Evolutionary conservation across 192 early-diverging fungal species (phyloP).

Genomic region (Backusella macrospora): DNA sequence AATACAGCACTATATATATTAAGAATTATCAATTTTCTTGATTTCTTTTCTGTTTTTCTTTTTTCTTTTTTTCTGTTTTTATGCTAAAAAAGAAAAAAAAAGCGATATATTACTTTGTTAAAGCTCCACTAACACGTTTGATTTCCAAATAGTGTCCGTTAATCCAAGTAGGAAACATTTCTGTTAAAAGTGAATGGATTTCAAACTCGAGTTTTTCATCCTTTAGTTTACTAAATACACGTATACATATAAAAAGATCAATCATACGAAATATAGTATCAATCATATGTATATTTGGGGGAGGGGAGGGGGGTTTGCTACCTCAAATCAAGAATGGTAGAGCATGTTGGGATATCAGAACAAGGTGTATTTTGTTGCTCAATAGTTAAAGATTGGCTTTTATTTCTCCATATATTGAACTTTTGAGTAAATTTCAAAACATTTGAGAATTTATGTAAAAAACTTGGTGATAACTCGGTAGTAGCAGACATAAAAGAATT

Average conservation of each 20-base stretch:
- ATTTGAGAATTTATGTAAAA: slow-evolving; percentile 9
- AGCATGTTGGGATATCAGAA: not conserved
- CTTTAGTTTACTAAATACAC: not conserved
- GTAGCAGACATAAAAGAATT: not conserved
- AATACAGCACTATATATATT: slow-evolving; percentile 39
- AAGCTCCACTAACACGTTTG: slow-evolving; percentile 63
- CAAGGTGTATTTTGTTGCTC: too few relatives aligned
- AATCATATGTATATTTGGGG: not conserved
- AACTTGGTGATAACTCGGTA: slow-evolving; percentile 8
- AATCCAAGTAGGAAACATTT: slow-evolving; percentile 22
- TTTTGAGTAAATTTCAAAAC: slow-evolving; percentile 7
- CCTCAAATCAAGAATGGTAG: not conserved
- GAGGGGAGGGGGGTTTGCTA: too few relatives aligned
- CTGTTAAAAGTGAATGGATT: not conserved
- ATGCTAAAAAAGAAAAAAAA: not conserved
- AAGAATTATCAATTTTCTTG: slow-evolving; percentile 23
- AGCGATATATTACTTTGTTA: slow-evolving; percentile 70
- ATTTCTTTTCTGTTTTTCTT: not conserved
- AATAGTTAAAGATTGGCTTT: not conserved
- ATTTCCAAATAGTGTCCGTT: not conserved
- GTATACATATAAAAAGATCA: not conserved
- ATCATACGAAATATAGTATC: not conserved
- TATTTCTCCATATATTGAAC: not conserved
- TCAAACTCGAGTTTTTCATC: slow-evolving; percentile 3
- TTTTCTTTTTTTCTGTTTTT: too few relatives aligned